These are phyloP conservation scores for Microsporum ferrugineum DNA, from an alignment of 2,329 filamentous ascomycete species.

Conservation along the genomic window DNA sequence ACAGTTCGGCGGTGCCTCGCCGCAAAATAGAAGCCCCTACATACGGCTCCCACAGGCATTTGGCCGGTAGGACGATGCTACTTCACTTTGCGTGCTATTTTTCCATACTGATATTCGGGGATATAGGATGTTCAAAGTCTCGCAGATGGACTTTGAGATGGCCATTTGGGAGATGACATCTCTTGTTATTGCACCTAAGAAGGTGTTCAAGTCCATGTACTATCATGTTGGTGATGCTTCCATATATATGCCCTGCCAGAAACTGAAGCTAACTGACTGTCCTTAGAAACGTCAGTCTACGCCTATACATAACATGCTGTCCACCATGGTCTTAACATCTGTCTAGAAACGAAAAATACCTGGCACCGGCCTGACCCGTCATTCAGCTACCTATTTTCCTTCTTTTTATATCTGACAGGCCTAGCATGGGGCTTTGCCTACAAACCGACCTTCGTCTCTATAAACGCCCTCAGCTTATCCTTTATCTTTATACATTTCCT, in stretches of 20 bases:
- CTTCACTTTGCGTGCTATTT: not conserved
- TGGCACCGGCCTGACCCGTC: constrained; percentile 59
- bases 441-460: constrained; percentile 36
- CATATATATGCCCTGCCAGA: not conserved
- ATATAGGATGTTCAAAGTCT: constrained; percentile 54
- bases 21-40: constrained; percentile 40
- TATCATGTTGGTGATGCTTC: constrained; percentile 45
- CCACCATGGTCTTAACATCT: constrained; percentile 9
- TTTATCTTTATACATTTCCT: constrained; percentile 51
- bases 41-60: constrained; percentile 56
- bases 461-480: constrained; percentile 37
- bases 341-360: constrained; percentile 55
- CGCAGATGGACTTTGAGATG: constrained; percentile 64
- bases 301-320: constrained; percentile 28
- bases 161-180: constrained; percentile 62
- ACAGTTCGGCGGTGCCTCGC: constrained; percentile 42
- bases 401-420: constrained; percentile 49
- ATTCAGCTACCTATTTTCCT: constrained; percentile 57
- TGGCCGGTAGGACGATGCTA: constrained; percentile 39
- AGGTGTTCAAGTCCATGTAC: constrained; percentile 60
- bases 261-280: not conserved
- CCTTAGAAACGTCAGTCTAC: constrained; percentile 17
- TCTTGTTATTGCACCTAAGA: constrained; percentile 56
- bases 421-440: constrained; percentile 50
- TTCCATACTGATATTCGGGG: not conserved